Percentiles rank a stretch among this genome's conserved stretches.
Evolutionary conservation across 2,329 filamentous ascomycete genomes (phyloP).

Genomic region (Scytalidium lignicola): DNA sequence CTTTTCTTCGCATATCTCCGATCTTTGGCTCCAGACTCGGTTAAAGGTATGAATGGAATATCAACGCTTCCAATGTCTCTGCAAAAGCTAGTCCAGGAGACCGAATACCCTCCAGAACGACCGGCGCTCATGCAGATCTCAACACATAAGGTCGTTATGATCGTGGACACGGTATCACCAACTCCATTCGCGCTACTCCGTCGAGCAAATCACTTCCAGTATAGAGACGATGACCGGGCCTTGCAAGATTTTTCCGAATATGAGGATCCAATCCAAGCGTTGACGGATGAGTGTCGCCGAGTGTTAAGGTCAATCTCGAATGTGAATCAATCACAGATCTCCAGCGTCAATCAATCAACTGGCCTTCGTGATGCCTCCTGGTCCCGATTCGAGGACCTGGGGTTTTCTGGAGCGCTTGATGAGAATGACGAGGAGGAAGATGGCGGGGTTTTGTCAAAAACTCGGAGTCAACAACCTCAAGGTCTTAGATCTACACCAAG

Average conservation of each 20-base stretch:
- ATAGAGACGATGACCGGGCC: conserved; percentile 81
- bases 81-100: conserved; percentile 84
- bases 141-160: conserved; percentile 91
- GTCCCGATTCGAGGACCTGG: conserved; percentile 95
- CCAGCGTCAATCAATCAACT: conserved; percentile 65
- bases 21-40: conserved; percentile 75
- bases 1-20: conserved; percentile 96
- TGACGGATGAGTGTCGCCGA: conserved; percentile 91
- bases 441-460: conserved; percentile 10
- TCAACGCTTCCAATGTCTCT: conserved; percentile 84
- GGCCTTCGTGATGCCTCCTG: conserved; percentile 81
- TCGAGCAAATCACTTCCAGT: conserved; percentile 91
- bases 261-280: conserved; percentile 78
- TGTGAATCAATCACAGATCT: conserved; percentile 73
- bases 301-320: conserved; percentile 85
- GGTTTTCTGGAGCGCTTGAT: conserved; percentile 73
- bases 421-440: conserved; percentile 65
- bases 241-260: conserved; percentile 82
- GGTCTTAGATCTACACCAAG: conserved; percentile 62
- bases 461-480: conserved; percentile 30
- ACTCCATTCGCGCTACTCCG: conserved; percentile 89
- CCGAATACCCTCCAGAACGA: conserved; percentile 84
- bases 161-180: conserved; percentile 89
- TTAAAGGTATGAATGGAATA: conserved; percentile 68
- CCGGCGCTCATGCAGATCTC: conserved; percentile 71